A percentile compares a stretch with the other conserved stretches of the same genome.
phyloP scores from a whole-genome alignment of 768 basidiomycete genomes.

The Trametopsis cervina region DNA sequence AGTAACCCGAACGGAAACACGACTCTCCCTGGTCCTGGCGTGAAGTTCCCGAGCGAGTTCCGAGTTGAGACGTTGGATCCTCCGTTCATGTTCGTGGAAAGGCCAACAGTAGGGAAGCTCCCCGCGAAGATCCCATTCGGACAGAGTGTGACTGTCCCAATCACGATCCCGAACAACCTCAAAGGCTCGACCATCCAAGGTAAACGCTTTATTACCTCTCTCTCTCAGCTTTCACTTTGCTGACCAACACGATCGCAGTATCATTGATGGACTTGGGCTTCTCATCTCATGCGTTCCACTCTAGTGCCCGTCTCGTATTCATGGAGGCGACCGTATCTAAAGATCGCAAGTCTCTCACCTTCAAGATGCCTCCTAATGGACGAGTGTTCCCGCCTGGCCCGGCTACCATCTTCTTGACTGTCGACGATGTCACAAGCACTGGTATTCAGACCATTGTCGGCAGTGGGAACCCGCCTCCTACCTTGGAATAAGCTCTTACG shows the following conservation, averaged over 20 bases:
- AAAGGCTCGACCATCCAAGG: slow-evolving; percentile 10
- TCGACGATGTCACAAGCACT: slow-evolving; percentile 20
- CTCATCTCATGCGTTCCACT: slow-evolving; percentile 31
- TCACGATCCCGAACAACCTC: slow-evolving; percentile 24
- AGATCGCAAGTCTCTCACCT: slow-evolving; percentile 24
- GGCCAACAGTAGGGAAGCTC: slow-evolving; percentile 20
- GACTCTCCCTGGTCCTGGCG: slow-evolving; percentile 10
- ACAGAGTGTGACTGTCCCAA: slow-evolving; percentile 26
- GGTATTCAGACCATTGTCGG: slow-evolving; percentile 22
- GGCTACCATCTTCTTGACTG: slow-evolving; percentile 23
- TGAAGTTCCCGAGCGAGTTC: slow-evolving; percentile 23
- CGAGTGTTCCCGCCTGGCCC: slow-evolving; percentile 30
- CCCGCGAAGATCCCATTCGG: slow-evolving; percentile 26
- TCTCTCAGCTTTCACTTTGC: too few species aligned
- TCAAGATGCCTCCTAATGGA: slow-evolving; percentile 30
- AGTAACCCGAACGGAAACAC: slow-evolving; percentile 40
- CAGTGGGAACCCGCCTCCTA: slow-evolving; percentile 12
- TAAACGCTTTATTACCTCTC: too few species aligned
- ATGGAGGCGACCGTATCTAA: slow-evolving; percentile 24
- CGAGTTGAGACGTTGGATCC: slow-evolving; percentile 28
- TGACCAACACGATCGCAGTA: too few species aligned
- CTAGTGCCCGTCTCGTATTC: slow-evolving; percentile 28
- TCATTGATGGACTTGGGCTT: slow-evolving; percentile 30
- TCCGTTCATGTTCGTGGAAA: slow-evolving; percentile 25
- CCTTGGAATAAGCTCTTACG: slow-evolving; percentile 11